These are phyloP conservation scores for Fusarium aywerte DNA, from an alignment of 2,329 filamentous ascomycete species.

Conservation along the genomic window DNA sequence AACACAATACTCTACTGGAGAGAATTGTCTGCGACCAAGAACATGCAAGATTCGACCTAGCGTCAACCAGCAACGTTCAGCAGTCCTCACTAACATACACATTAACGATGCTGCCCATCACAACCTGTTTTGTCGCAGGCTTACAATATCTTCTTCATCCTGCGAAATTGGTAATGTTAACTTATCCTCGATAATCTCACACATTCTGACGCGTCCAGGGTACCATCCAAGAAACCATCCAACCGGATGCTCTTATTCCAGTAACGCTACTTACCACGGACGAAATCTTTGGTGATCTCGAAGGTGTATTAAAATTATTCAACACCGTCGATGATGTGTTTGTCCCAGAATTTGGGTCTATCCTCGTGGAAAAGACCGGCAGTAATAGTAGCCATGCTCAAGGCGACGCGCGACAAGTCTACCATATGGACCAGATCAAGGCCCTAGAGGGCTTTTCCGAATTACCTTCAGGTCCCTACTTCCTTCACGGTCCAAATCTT, in stretches of 20 bases:
- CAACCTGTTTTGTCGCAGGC: constrained; percentile 53
- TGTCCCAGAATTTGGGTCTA: constrained; percentile 51
- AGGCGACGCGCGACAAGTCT: constrained; percentile 16
- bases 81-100: background rate
- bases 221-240: constrained; percentile 55
- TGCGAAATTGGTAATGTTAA: constrained; percentile 48
- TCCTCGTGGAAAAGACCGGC: constrained; percentile 54
- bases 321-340: constrained; percentile 55
- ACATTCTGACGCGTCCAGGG: constrained; percentile 46
- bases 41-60: constrained; percentile 17
- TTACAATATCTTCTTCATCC: constrained; percentile 56
- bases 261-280: constrained; percentile 54
- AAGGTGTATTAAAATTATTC: constrained; percentile 49
- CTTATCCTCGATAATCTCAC: background rate
- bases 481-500: constrained; percentile 55
- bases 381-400: constrained; percentile 13
- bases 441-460: constrained; percentile 37
- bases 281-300: constrained; percentile 53
- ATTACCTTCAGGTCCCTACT: constrained; percentile 55
- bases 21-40: background rate
- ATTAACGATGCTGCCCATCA: constrained; percentile 46
- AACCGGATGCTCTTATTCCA: constrained; percentile 54
- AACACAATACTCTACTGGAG: background rate
- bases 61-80: background rate
- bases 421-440: constrained; percentile 38